Evolutionary conservation across 169 alveolate genomes (phyloP), one percentile per base, ranked within the genome.

Genomic region (Plasmodium fragile): DNA sequence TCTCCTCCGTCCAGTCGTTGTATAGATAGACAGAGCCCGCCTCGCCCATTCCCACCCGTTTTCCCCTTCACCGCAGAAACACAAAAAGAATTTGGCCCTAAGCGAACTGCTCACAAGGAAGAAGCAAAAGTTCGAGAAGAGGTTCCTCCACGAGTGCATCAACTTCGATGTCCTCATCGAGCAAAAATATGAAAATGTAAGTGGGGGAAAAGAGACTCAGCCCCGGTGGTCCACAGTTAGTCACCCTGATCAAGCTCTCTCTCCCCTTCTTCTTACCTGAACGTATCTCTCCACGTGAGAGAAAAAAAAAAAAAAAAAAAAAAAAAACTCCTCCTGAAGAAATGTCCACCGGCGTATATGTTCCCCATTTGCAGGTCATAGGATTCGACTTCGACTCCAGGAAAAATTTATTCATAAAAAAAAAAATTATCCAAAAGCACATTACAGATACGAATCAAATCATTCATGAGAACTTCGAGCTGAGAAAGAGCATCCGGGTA

Each of bases 141-240:
- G 79, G 41, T 85, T 75, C 36, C 39, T 75, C 13, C 93, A 85
- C 45, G 93, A 85, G 43, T 85, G 85, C 43, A 39, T 41, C 39
- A 85, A 85, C 43, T 85, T 85, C 30, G 93, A 85, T 28, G 85
- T 85, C 72, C 53, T 85, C 16, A 53, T 85, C 8, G 93, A 85
- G 69, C 93, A 85, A 43, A 85, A 72, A 75, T 53, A 85, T 72
- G 93, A 85, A 85, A 73, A 85, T 45, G 93, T 85, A 85, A 30
- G 53, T 34, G 28, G 32, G 34, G 13, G 30, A 6, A 43, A 45
- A n/a, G 22, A 5, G 25, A 79, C 59, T 8, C 34, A 18, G 2
- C 2, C 52, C 16, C 52, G 0, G 16, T 41, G 18, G 55, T 45
- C 18, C 55, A 45, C 55, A 45, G n/a, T 45, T 11, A 18, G 2